Evolutionary conservation across 805 yeast species (phyloP).

Genomic region (Saccharomycopsis schoenii): DNA sequence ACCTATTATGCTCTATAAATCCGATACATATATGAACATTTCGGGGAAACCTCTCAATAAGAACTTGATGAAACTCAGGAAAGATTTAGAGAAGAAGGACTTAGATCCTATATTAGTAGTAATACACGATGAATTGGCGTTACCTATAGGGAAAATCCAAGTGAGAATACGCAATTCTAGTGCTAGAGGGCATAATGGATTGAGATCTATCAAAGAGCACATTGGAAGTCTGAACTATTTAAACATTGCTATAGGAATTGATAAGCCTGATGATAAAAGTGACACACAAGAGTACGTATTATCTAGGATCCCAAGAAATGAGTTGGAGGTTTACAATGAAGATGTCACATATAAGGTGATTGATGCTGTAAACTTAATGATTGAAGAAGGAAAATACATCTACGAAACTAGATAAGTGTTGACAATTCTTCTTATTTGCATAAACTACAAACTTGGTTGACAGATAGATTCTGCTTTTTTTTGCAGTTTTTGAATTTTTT

Average conservation of each 20-base stretch:
- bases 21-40: conserved; percentile 14
- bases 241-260: conserved; percentile 73
- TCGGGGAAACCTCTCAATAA: conserved; percentile 9
- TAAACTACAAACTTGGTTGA: no score
- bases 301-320: conserved; percentile 37
- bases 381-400: background rate
- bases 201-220: conserved; percentile 42
- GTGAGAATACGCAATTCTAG: conserved; percentile 50
- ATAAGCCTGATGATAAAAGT: conserved; percentile 39
- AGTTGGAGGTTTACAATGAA: conserved; percentile 24
- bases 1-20: conserved; percentile 7
- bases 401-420: background rate
- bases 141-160: conserved; percentile 56
- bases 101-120: conserved; percentile 29
- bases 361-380: background rate
- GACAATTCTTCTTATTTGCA: no score
- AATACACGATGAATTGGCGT: conserved; percentile 71
- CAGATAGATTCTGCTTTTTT: background rate
- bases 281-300: conserved; percentile 48
- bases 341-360: background rate
- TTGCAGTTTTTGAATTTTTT: no score
- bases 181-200: conserved; percentile 82
- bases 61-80: conserved; percentile 1
- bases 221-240: conserved; percentile 42
- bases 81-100: conserved; percentile 2